Conservation (phyloP, 129 eudicot species). For the Artemisia tridentata region DNA sequence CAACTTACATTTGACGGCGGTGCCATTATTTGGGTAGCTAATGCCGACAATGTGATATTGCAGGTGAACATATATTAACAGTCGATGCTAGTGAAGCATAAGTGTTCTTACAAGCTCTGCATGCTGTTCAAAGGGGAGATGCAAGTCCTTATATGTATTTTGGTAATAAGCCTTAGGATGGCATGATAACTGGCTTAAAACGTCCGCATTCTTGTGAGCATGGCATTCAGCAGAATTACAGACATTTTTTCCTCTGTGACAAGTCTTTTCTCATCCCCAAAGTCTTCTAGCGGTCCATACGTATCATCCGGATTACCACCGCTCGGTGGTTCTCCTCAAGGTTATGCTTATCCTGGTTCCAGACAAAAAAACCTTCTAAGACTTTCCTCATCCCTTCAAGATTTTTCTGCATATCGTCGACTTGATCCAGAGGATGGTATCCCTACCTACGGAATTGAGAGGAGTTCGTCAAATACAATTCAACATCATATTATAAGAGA, state of each 20-base stretch:
- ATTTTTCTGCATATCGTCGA: constrained; percentile 67
- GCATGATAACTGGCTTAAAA: constrained; percentile 21
- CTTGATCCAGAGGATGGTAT: constrained; percentile 70
- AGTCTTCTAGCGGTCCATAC: constrained; percentile 48
- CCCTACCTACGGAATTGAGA: constrained; percentile 34
- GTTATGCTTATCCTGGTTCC: constrained; percentile 37
- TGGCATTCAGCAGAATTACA: constrained; percentile 65
- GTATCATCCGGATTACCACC: constrained; percentile 70
- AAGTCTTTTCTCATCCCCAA: constrained; percentile 49
- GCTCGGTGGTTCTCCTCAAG: constrained; percentile 43
- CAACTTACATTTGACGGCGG: not conserved
- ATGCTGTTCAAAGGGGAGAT: constrained; percentile 22
- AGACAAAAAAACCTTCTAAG: constrained; percentile 61
- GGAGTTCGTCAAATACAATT: constrained; percentile 32
- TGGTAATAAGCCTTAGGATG: constrained; percentile 20
- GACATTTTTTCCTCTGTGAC: constrained; percentile 57
- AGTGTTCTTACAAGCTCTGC: constrained; percentile 18
- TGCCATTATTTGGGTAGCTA: constrained; percentile 23
- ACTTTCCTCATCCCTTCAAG: constrained; percentile 91
- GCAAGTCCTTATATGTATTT: constrained; percentile 12
- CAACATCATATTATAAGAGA: constrained; percentile 43
- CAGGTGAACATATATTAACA: constrained; percentile 33
- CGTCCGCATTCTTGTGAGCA: constrained; percentile 30
- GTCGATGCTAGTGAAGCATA: constrained; percentile 19
- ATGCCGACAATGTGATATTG: constrained; percentile 19